phyloP scores from a whole-genome alignment of 768 basidiomycete species.

The Phanerochaete carnosa region DNA sequence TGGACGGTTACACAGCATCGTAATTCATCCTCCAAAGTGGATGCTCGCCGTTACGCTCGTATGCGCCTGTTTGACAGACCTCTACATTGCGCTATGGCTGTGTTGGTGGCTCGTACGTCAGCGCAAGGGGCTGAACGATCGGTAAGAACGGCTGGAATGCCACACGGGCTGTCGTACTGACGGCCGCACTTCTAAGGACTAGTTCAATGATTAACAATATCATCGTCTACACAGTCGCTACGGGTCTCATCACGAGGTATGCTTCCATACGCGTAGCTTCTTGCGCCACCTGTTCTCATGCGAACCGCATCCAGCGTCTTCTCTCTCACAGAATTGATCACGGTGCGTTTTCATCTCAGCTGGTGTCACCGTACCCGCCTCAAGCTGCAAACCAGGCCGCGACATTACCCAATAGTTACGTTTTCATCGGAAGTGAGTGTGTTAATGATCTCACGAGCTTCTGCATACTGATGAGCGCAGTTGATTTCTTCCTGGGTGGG shows the following conservation, averaged over 20 bases:
- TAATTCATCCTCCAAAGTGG: not conserved
- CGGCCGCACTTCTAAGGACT: not conserved
- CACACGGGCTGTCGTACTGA: not conserved
- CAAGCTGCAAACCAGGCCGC: not conserved
- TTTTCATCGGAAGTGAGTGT: not conserved
- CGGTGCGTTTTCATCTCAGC: not conserved
- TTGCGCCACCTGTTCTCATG: not conserved
- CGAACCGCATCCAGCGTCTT: not conserved
- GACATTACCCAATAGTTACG: not conserved
- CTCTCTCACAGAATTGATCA: not conserved
- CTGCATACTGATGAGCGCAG: not conserved
- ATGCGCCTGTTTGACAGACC: not conserved
- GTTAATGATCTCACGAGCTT: not conserved
- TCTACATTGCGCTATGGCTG: not conserved
- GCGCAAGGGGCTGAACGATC: not conserved
- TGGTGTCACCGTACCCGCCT: not conserved
- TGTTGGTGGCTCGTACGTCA: not conserved
- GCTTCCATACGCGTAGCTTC: not conserved
- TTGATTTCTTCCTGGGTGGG: not conserved
- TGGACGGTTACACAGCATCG: not conserved
- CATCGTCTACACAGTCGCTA: not conserved
- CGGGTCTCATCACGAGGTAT: not conserved
- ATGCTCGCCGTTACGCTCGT: not conserved
- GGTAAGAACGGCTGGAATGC: not conserved
- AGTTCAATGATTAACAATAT: not conserved